A percentile compares a stretch with the other conserved stretches of the same genome.
These are phyloP conservation scores for Pestalotiopsis sp. DNA, from an alignment of 2,329 filamentous ascomycete species.

Conservation along the genomic window DNA sequence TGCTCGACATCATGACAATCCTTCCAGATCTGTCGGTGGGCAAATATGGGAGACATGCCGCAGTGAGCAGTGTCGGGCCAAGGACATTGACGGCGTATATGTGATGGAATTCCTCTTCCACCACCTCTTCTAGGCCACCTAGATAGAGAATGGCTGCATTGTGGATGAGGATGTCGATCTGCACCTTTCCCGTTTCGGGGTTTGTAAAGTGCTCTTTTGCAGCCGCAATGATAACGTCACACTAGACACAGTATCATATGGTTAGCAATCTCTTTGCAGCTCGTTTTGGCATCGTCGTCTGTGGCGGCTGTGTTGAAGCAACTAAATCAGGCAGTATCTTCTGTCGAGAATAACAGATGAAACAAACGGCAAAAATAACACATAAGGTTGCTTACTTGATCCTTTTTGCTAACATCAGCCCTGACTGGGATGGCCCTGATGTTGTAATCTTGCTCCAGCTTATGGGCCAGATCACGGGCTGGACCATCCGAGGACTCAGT, in stretches of 20 bases:
- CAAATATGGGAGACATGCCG: constrained; percentile 56
- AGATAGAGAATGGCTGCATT: constrained; percentile 58
- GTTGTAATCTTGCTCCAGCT: constrained; percentile 48
- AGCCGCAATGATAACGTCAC: constrained; percentile 56
- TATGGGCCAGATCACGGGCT: constrained; percentile 48
- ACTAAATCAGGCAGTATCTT: too few relatives aligned
- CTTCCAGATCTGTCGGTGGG: constrained; percentile 59
- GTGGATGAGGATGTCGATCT: constrained; percentile 60
- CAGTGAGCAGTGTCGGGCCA: constrained; percentile 55
- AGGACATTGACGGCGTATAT: constrained; percentile 62
- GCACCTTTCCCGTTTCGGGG: constrained; percentile 51
- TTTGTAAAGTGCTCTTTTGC: constrained; percentile 42
- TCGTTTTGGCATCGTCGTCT: too few relatives aligned
- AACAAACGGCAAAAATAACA: too few relatives aligned
- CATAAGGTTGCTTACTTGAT: constrained; percentile 25
- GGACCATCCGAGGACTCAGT: constrained; percentile 53
- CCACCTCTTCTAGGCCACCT: constrained; percentile 45
- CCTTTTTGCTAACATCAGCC: constrained; percentile 63
- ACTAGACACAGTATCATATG: constrained; percentile 29
- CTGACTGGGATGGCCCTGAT: constrained; percentile 58
- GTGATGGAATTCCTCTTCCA: constrained; percentile 52
- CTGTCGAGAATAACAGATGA: too few relatives aligned
- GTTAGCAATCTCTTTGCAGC: too few relatives aligned
- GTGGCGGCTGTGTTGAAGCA: too few relatives aligned
- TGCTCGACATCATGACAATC: constrained; percentile 59